phyloP scores from a whole-genome alignment of 2,329 filamentous ascomycete genomes.

The Fusarium sp. region DNA sequence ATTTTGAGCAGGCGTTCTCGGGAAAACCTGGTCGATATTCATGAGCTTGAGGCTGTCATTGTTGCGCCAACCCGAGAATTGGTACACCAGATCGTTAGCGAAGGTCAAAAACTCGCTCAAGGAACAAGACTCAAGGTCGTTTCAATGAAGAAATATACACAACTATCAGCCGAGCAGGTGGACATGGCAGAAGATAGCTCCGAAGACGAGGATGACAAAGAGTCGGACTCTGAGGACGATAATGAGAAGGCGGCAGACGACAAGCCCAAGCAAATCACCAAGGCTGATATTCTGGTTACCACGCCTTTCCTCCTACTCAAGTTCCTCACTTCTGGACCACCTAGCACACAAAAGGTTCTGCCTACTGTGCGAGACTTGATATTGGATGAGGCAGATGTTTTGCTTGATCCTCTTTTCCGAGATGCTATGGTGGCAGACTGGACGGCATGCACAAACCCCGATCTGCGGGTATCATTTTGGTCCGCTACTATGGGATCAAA shows the following conservation, averaged over 20 bases:
- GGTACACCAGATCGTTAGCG: conserved; percentile 82
- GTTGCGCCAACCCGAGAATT: conserved; percentile 84
- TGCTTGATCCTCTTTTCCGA: conserved; percentile 89
- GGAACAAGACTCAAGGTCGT: conserved; percentile 84
- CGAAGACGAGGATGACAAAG: conserved; percentile 53
- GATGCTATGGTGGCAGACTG: conserved; percentile 89
- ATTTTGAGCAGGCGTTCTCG: conserved; percentile 70
- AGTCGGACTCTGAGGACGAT: conserved; percentile 52
- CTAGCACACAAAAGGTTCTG: conserved; percentile 61
- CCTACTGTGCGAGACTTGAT: conserved; percentile 79
- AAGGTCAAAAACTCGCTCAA: conserved; percentile 81
- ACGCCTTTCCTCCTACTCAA: conserved; percentile 76
- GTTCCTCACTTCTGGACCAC: conserved; percentile 65
- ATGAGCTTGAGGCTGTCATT: conserved; percentile 73
- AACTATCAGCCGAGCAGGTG: conserved; percentile 63
- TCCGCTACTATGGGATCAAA: conserved; percentile 97
- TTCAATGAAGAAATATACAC: conserved; percentile 88
- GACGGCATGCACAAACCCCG: conserved; percentile 77
- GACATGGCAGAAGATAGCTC: conserved; percentile 53
- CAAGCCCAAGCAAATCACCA: conserved; percentile 46
- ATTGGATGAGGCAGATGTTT: conserved; percentile 94
- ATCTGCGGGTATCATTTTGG: conserved; percentile 85
- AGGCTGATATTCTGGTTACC: conserved; percentile 55
- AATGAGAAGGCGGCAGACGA: conserved; percentile 35
- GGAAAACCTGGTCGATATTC: conserved; percentile 52